These are phyloP conservation scores for Microsporum audouinii DNA, from an alignment of 2,329 filamentous ascomycete genomes.

Conservation along the genomic window DNA sequence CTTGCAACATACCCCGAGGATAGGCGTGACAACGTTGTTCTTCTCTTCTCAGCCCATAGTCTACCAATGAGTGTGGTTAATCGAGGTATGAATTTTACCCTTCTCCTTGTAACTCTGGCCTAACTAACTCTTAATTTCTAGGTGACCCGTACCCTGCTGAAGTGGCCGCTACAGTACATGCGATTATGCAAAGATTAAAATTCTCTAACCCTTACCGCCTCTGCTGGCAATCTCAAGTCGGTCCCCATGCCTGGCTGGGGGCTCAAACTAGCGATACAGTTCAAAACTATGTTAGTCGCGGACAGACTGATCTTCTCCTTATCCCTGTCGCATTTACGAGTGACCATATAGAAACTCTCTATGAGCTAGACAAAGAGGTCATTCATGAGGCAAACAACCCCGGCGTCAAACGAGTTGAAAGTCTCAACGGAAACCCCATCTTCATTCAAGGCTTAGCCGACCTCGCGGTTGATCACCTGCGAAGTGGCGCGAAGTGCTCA, in stretches of 20 bases:
- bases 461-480: constrained; percentile 69
- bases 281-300: constrained; percentile 76
- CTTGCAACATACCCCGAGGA: constrained; percentile 75
- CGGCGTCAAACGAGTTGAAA: constrained; percentile 83
- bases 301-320: constrained; percentile 78
- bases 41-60: constrained; percentile 92
- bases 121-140: constrained; percentile 22
- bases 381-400: constrained; percentile 68
- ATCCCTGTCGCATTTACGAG: constrained; percentile 96
- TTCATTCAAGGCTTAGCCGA: constrained; percentile 88
- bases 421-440: constrained; percentile 76
- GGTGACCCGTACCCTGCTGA: constrained; percentile 92
- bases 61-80: constrained; percentile 97
- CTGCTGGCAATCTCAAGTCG: constrained; percentile 97
- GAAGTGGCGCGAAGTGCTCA: constrained; percentile 59
- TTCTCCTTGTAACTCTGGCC: not conserved
- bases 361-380: constrained; percentile 86
- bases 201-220: constrained; percentile 86
- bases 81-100: constrained; percentile 45
- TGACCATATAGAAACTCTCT: constrained; percentile 97
- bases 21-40: constrained; percentile 63
- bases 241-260: constrained; percentile 87
- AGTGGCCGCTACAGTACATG: constrained; percentile 88
- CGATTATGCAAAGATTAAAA: constrained; percentile 84
- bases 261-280: constrained; percentile 87